phyloP scores from a whole-genome alignment of 768 basidiomycete genomes.

The Naganishia antarctica region DNA sequence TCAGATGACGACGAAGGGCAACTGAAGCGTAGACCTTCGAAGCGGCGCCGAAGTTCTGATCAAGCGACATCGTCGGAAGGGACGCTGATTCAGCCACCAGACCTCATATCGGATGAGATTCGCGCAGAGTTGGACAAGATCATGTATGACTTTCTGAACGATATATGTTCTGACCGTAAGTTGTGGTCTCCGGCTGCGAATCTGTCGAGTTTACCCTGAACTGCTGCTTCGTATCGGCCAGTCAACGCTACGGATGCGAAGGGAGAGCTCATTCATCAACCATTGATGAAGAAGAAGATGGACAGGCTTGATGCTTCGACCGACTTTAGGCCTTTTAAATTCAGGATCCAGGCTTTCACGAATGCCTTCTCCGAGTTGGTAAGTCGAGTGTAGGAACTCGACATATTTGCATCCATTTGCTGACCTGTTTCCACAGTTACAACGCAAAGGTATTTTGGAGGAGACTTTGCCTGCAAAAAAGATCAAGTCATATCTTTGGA shows the following conservation, averaged over 20 bases:
- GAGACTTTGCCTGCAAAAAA: constrained; percentile 97
- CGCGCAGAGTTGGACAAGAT: constrained; percentile 76
- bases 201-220: too few species aligned
- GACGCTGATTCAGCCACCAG: constrained; percentile 28
- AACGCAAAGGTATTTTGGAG: constrained; percentile 77
- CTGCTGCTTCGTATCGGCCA: too few species aligned
- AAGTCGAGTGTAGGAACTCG: constrained; percentile 20
- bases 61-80: constrained; percentile 31
- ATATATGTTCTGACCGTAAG: constrained; percentile 82
- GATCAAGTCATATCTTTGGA: constrained; percentile 92
- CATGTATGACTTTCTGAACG: constrained; percentile 83
- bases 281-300: constrained; percentile 97
- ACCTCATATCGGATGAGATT: constrained; percentile 57
- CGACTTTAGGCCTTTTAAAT: constrained; percentile 98
- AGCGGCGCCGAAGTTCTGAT: constrained; percentile 40
- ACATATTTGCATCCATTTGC: constrained; percentile 2
- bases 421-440: constrained; percentile 56
- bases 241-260: constrained; percentile 90
- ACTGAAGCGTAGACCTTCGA: constrained; percentile 26
- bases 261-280: constrained; percentile 95
- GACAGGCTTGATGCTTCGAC: constrained; percentile 89
- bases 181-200: too few species aligned
- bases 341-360: constrained; percentile 96
- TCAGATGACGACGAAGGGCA: constrained; percentile 36
- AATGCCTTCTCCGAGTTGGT: constrained; percentile 91